These are phyloP conservation scores for Fusarium multiceps DNA, from an alignment of 2,329 filamentous ascomycete species.

Conservation along the genomic window DNA sequence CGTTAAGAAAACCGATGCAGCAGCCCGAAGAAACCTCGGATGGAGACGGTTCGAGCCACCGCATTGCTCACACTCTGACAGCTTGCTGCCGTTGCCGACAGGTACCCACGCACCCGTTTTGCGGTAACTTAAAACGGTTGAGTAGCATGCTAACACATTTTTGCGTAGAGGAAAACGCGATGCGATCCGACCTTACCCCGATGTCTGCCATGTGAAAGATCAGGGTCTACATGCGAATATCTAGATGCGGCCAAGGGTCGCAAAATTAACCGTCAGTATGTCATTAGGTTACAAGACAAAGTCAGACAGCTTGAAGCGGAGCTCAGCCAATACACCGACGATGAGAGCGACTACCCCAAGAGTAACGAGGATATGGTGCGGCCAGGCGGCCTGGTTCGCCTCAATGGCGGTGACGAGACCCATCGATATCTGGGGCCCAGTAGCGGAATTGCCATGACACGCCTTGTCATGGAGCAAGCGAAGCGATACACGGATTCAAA, in stretches of 20 bases:
- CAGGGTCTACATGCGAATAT: conserved; percentile 93
- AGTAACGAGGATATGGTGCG: conserved; percentile 88
- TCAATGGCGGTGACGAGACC: conserved; percentile 86
- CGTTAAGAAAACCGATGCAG: conserved; percentile 47
- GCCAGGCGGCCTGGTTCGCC: conserved; percentile 84
- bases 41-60: conserved; percentile 63
- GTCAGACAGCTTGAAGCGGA: conserved; percentile 85
- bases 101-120: conserved; percentile 59
- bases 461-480: conserved; percentile 94
- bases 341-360: conserved; percentile 75
- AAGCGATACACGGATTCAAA: conserved; percentile 93
- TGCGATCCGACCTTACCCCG: conserved; percentile 93
- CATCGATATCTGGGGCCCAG: conserved; percentile 92
- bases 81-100: conserved; percentile 84
- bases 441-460: conserved; percentile 94
- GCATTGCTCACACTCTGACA: conserved; percentile 82
- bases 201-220: conserved; percentile 92
- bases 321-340: conserved; percentile 80
- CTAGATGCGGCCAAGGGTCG: conserved; percentile 88
- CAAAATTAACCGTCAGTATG: conserved; percentile 90
- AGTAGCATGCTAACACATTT: conserved; percentile 27
- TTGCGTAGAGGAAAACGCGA: conserved; percentile 84
- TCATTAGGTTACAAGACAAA: conserved; percentile 89
- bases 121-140: conserved; percentile 4
- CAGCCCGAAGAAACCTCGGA: conserved; percentile 59